Evolutionary conservation across 768 basidiomycete species (phyloP).

Genomic region (Clavulina sp.): DNA sequence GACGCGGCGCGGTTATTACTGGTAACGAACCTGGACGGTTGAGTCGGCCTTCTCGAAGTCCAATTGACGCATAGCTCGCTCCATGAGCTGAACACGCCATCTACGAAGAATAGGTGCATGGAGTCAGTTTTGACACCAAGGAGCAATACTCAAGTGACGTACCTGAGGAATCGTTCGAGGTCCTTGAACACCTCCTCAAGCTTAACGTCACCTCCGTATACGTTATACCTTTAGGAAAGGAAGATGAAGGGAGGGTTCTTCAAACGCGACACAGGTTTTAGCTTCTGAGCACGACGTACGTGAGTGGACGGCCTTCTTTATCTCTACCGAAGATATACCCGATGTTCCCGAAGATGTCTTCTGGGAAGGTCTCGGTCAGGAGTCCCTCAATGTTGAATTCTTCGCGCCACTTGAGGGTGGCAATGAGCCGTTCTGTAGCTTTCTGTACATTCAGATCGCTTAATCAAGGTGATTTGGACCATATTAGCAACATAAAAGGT

Average conservation of each 20-base stretch:
- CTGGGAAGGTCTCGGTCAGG: constrained; percentile 41
- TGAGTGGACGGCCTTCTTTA: constrained; percentile 49
- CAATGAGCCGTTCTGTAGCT: constrained; percentile 47
- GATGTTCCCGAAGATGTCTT: constrained; percentile 44
- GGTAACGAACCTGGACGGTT: constrained; percentile 51
- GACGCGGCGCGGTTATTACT: too few relatives aligned
- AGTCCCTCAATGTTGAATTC: constrained; percentile 44
- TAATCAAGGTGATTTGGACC: too few relatives aligned
- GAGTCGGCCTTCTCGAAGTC: constrained; percentile 62
- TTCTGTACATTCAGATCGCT: constrained; percentile 37
- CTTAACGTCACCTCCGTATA: constrained; percentile 57
- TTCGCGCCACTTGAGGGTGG: constrained; percentile 53
- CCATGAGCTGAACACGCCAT: constrained; percentile 70
- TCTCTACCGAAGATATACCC: constrained; percentile 54
- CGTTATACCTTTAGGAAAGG: constrained; percentile 52
- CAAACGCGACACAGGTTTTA: not conserved
- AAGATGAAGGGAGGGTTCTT: not conserved
- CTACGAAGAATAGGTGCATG: constrained; percentile 26
- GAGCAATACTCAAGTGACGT: too few relatives aligned
- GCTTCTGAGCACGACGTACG: constrained; percentile 35
- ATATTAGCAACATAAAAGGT: too few relatives aligned
- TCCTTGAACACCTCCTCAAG: constrained; percentile 59
- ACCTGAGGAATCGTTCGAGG: constrained; percentile 59
- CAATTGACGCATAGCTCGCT: constrained; percentile 39
- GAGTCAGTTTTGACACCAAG: too few relatives aligned